phyloP scores from a whole-genome alignment of 129 eudicot genomes.

The Kitagawia praeruptora region DNA sequence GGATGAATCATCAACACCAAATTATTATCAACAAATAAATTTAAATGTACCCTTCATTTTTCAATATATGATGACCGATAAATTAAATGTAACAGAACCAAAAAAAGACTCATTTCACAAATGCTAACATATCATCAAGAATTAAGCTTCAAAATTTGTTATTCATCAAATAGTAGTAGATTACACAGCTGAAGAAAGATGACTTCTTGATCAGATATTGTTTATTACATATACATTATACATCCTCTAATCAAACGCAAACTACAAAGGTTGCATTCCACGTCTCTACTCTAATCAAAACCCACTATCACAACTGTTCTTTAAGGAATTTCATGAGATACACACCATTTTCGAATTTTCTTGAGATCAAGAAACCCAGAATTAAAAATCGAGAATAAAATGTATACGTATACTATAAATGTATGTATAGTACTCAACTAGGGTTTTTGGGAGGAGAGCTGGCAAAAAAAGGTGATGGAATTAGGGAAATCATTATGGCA shows the following conservation, averaged over 20 bases:
- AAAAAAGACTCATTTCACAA: background rate
- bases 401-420: no score
- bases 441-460: constrained; percentile 15
- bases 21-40: no score
- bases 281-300: background rate
- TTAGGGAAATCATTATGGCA: constrained; percentile 60
- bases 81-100: no score
- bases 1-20: background rate
- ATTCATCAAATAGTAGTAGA: background rate
- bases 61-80: background rate
- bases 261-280: background rate
- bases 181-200: background rate
- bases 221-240: no score
- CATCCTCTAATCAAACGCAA: background rate
- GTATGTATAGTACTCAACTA: background rate
- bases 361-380: background rate
- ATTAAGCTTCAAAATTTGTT: background rate
- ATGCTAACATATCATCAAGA: background rate
- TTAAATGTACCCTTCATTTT: no score
- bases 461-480: constrained; percentile 41
- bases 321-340: background rate
- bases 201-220: background rate
- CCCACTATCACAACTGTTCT: background rate
- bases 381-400: no score
- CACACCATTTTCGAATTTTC: background rate